A percentile compares a stretch with the other conserved stretches of the same genome.
These are phyloP conservation scores for Lactifluus piperatus DNA, from an alignment of 768 basidiomycete species.

Conservation along the genomic window DNA sequence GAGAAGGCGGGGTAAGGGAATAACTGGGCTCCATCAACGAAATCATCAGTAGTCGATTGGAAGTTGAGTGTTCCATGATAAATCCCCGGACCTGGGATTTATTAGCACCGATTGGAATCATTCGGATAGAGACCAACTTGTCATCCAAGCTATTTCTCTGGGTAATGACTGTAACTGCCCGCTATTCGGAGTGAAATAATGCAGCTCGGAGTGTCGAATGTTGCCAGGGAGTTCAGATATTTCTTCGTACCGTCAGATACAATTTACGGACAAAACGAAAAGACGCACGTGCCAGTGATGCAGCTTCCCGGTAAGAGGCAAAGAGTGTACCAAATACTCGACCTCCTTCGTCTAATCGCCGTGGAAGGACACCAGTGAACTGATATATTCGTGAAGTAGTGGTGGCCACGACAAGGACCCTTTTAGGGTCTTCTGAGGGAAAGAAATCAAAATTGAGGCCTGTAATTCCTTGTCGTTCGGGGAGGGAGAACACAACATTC, in stretches of 20 bases:
- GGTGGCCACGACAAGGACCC: conserved; percentile 66
- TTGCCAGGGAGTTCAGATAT: conserved; percentile 87
- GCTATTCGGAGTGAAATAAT: conserved; percentile 66
- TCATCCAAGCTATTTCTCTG: conserved; percentile 83
- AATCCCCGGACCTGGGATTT: conserved; percentile 62
- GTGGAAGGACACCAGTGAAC: conserved; percentile 63
- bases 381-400: conserved; percentile 89
- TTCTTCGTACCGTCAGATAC: conserved; percentile 41
- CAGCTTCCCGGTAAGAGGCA: conserved; percentile 58
- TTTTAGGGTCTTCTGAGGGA: conserved; percentile 52
- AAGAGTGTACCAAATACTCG: conserved; percentile 73
- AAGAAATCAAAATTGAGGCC: conserved; percentile 79
- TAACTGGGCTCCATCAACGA: conserved; percentile 70
- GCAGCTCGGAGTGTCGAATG: conserved; percentile 65
- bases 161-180: conserved; percentile 64
- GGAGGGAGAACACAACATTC: conserved; percentile 63
- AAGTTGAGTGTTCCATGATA: conserved; percentile 79
- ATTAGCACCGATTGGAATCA: background rate
- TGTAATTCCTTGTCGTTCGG: conserved; percentile 75
- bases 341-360: conserved; percentile 63
- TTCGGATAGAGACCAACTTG: conserved; percentile 42
- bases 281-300: conserved; percentile 72
- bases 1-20: conserved; percentile 59
- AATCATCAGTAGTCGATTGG: conserved; percentile 57
- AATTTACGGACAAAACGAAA: conserved; percentile 12